Evolutionary conservation across 2,329 filamentous ascomycete genomes (phyloP).

Genomic region (Colletotrichum sojae): DNA sequence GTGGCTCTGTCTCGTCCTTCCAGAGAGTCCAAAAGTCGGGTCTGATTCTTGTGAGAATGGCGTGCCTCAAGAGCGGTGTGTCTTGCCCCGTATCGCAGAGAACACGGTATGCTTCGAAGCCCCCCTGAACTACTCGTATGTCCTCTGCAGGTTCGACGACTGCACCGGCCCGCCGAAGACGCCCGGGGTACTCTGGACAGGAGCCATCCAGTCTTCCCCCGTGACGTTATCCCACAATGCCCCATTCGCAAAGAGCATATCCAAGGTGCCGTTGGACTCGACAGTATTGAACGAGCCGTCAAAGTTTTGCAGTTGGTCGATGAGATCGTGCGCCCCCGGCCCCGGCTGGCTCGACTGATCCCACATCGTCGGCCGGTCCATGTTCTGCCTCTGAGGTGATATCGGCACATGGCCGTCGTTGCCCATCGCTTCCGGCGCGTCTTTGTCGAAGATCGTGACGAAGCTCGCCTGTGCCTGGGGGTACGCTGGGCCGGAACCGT

Average conservation of each 20-base stretch:
- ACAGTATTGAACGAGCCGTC: slow-evolving; percentile 35
- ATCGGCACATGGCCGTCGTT: slow-evolving; percentile 1
- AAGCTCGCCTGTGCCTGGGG: slow-evolving; percentile 26
- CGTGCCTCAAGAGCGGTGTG: too few relatives aligned
- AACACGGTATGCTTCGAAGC: too few relatives aligned
- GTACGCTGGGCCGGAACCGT: slow-evolving; percentile 3
- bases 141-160: slow-evolving; percentile 19
- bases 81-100: too few relatives aligned
- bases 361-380: slow-evolving; percentile 20
- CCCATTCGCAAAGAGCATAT: slow-evolving; percentile 37
- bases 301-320: slow-evolving; percentile 32
- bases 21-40: too few relatives aligned
- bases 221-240: slow-evolving; percentile 28
- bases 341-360: slow-evolving; percentile 19
- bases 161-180: slow-evolving; percentile 22
- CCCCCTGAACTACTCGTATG: slow-evolving; percentile 7
- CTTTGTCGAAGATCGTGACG: slow-evolving; percentile 24
- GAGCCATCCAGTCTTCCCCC: slow-evolving; percentile 31
- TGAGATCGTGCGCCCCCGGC: slow-evolving; percentile 25
- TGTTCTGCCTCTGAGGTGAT: slow-evolving; percentile 15
- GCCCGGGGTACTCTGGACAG: slow-evolving; percentile 25
- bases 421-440: slow-evolving; percentile 1
- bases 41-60: too few relatives aligned
- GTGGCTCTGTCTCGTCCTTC: too few relatives aligned
- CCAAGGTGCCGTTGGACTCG: slow-evolving; percentile 33